Percentiles rank a stretch among this genome's conserved stretches.
These are phyloP conservation scores for Pythium aquatile DNA, from an alignment of 352 stramenopile species.

Conservation along the genomic window DNA sequence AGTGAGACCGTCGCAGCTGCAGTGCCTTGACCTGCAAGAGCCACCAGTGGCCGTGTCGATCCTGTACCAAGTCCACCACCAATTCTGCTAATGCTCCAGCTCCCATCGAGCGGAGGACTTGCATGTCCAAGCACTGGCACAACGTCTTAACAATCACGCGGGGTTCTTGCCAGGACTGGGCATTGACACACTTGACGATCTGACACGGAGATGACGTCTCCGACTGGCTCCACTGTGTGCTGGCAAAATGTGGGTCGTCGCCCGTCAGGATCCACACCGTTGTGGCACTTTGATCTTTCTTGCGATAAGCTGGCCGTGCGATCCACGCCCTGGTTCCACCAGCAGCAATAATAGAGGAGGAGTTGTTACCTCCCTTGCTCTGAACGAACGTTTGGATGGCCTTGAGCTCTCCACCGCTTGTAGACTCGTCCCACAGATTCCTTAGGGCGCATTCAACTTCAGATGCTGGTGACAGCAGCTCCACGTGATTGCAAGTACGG, in stretches of 20 bases:
- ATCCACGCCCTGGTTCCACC: slow-evolving; percentile 46
- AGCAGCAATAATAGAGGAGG: slow-evolving; percentile 1
- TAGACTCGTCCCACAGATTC: not conserved
- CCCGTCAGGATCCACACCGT: slow-evolving; percentile 60
- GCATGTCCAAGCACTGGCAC: slow-evolving; percentile 34
- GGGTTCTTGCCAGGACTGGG: slow-evolving; percentile 52
- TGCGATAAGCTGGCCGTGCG: slow-evolving; percentile 46
- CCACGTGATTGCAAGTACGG: not conserved
- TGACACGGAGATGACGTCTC: slow-evolving; percentile 38
- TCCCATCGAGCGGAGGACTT: slow-evolving; percentile 28
- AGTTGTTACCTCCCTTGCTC: slow-evolving; percentile 26
- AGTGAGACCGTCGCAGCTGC: slow-evolving; percentile 26
- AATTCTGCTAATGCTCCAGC: slow-evolving; percentile 38
- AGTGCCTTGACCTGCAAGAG: slow-evolving; percentile 75
- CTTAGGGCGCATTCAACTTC: slow-evolving; percentile 3
- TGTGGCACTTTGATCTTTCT: slow-evolving; percentile 44
- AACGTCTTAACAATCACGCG: slow-evolving; percentile 39
- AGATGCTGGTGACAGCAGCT: not conserved
- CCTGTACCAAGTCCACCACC: slow-evolving; percentile 59
- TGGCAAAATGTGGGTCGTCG: slow-evolving; percentile 13
- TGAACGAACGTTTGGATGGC: slow-evolving; percentile 54
- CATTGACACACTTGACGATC: slow-evolving; percentile 49
- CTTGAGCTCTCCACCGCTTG: not conserved
- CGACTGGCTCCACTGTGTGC: slow-evolving; percentile 8
- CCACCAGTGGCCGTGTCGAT: slow-evolving; percentile 52